Base-by-base conservation (phyloP, 108 stramenopile genomes). In the Skeletonema grethae region DNA sequence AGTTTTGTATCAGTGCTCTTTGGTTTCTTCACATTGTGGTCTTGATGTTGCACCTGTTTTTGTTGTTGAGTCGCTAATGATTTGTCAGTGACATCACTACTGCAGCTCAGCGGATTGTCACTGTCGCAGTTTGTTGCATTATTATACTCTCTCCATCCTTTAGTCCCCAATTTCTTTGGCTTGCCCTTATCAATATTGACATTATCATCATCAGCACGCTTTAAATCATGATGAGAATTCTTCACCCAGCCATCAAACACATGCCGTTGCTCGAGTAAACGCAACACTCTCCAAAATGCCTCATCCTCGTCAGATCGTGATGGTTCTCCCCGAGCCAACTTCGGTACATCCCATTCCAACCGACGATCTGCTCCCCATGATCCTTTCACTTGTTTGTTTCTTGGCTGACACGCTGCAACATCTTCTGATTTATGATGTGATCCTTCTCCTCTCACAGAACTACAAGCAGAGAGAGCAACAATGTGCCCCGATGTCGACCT, bases 301-400 rank as follows among this genome's bases (percentile, higher is more conserved):
- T 63, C 16, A 48, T 63, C 62, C 16, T 63, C 11, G 9, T 63
- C 46, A 55, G 62, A 56, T 8, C 18, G 62, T 11, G 62, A 55
- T 56, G 62, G 22, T 55, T 20, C 62, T 56, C 62, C 62, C 11
- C 62, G 43, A 10, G 25, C 62, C 8, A 63, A 55, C 45, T 25
- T 20, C 10, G 62, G 62, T 20, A 56, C 25, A 56, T 63, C 62
- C 62, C 62, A 63, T 25, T 63, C 62, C 16, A 63, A 55, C 18
- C 62, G 18, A 20, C 62, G 62, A 63, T 63, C 25, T 22, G 22
- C 22, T 8, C 62, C 62, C 62, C 62, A 63, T 50, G 62, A 63
- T 12, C 62, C 62, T 13, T 63, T 63, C 25, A 56, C 55, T 55
- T n/a, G 46, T 6, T 48, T 15, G 10, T 63, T 63, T 58, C 46